phyloP scores from a whole-genome alignment of 805 yeast genomes.

The Teunomyces cretensis region DNA sequence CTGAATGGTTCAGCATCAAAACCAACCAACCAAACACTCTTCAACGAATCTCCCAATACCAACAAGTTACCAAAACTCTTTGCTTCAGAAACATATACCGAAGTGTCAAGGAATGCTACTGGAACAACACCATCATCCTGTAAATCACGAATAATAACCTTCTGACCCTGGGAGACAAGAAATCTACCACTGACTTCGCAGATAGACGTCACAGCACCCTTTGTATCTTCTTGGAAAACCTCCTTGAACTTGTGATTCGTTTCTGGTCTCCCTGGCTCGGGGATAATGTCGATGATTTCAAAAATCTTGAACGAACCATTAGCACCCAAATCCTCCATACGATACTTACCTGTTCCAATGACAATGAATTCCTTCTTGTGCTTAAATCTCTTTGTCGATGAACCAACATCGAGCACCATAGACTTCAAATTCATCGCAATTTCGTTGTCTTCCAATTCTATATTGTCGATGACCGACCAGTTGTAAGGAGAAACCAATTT shows the following conservation, averaged over 20 bases:
- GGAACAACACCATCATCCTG: constrained; percentile 90
- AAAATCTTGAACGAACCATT: constrained; percentile 74
- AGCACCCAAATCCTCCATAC: constrained; percentile 79
- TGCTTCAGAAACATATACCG: constrained; percentile 73
- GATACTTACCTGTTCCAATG: constrained; percentile 72
- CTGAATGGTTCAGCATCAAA: constrained; percentile 95
- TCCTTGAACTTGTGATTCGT: constrained; percentile 76
- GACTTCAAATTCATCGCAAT: constrained; percentile 57
- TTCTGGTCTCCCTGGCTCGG: constrained; percentile 86
- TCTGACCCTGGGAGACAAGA: constrained; percentile 84
- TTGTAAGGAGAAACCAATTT: constrained; percentile 68
- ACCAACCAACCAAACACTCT: constrained; percentile 78
- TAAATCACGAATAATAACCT: constrained; percentile 72
- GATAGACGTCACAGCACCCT: constrained; percentile 80
- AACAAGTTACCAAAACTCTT: constrained; percentile 82
- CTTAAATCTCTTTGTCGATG: constrained; percentile 39
- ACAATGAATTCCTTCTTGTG: constrained; percentile 66
- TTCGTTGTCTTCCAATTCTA: constrained; percentile 68
- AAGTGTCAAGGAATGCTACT: constrained; percentile 89
- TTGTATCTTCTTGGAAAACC: constrained; percentile 67
- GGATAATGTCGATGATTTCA: constrained; percentile 80
- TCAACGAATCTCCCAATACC: constrained; percentile 77
- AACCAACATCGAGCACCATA: constrained; percentile 48
- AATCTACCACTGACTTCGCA: constrained; percentile 83
- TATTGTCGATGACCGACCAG: constrained; percentile 74